Evolutionary conservation across 768 basidiomycete genomes (phyloP).

Genomic region (Tephrocybe sp.): DNA sequence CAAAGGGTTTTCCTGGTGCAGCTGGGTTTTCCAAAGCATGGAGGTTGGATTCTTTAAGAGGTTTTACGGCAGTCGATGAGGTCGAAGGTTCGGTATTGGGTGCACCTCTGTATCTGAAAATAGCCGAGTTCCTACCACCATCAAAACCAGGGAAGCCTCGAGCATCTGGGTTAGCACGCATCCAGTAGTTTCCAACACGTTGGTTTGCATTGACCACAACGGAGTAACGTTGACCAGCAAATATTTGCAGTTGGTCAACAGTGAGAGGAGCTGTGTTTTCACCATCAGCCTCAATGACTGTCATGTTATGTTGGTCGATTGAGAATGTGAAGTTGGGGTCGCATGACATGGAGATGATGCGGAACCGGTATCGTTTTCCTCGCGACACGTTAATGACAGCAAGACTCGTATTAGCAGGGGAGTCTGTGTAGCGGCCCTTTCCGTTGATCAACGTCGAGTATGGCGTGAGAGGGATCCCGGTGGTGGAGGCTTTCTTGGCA

Average conservation of each 20-base stretch:
- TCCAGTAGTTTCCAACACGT: slow-evolving; percentile 50
- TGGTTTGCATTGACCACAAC: slow-evolving; percentile 44
- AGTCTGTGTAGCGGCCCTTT: slow-evolving; percentile 30
- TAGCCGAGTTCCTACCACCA: slow-evolving; percentile 44
- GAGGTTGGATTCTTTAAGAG: slow-evolving; percentile 12
- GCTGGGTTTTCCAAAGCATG: slow-evolving; percentile 32
- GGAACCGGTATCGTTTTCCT: slow-evolving; percentile 34
- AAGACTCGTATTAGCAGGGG: slow-evolving; percentile 13
- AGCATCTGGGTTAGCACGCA: slow-evolving; percentile 32
- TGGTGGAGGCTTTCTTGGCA: background rate
- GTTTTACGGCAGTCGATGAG: slow-evolving; percentile 15
- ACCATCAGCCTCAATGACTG: slow-evolving; percentile 54
- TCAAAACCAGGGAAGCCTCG: slow-evolving; percentile 24
- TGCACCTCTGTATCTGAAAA: slow-evolving; percentile 52
- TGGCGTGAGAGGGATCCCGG: background rate
- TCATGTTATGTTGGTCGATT: slow-evolving; percentile 46
- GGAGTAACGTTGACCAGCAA: slow-evolving; percentile 23
- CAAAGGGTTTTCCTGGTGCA: slow-evolving; percentile 29
- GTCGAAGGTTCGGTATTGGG: slow-evolving; percentile 41
- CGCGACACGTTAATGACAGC: slow-evolving; percentile 22
- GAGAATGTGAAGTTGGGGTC: slow-evolving; percentile 38
- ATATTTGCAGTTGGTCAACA: slow-evolving; percentile 45
- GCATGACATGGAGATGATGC: slow-evolving; percentile 33
- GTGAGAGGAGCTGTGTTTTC: slow-evolving; percentile 37
- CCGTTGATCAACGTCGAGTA: slow-evolving; percentile 33